Base-by-base conservation (phyloP, 2,329 filamentous ascomycete species). In the Colletotrichum phormii region DNA sequence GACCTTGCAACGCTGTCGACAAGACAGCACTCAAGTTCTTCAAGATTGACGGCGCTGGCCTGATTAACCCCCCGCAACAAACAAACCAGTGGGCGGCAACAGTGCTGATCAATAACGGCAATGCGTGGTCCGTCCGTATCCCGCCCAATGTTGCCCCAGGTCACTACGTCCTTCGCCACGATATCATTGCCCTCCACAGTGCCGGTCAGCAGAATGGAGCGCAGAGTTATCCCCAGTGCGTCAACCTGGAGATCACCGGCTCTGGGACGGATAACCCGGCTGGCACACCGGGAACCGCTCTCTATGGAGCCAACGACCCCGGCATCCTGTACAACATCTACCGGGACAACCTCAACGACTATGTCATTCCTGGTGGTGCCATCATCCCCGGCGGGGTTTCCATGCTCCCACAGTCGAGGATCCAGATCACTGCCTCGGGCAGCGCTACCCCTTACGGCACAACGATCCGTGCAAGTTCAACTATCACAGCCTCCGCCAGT, bases 301-400 rank as follows among this genome's bases (percentile, higher is more conserved):
- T 91, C 42, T 91, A 90, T 82, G 87, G 81, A 57, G 77, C 83
- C 66, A 82, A 82, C 64, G 88, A 90, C 77, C 79, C 87, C 2
- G 89, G 89, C 65, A 88, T 91, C 76, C 75, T 82, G 63, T 79
- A 90, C 83, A 88, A 86, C 82, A 86, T 90, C 79, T 90, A 89
- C 84, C 72, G 68, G 29, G 73, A 76, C 11, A 65, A 57, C n/a
- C 75, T 75, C 49, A 75, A 75, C 22, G 60, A 64, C 26, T 78
- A 79, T n/a, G 68, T 75, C 33, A 75, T 79, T 24, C 78, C 78
- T 6, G 78, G 77, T 26, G 80, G 78, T 12, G 73, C 73, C 5
- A 77, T 83, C 71, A 82, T 80, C 65, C 62, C 74, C 3, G 79
- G 67, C 42, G 75, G 75, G 68, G 64, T 63, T 24, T 73, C 60